phyloP scores from a whole-genome alignment of 108 stramenopile genomes.

The Parietichytrium sp. region DNA sequence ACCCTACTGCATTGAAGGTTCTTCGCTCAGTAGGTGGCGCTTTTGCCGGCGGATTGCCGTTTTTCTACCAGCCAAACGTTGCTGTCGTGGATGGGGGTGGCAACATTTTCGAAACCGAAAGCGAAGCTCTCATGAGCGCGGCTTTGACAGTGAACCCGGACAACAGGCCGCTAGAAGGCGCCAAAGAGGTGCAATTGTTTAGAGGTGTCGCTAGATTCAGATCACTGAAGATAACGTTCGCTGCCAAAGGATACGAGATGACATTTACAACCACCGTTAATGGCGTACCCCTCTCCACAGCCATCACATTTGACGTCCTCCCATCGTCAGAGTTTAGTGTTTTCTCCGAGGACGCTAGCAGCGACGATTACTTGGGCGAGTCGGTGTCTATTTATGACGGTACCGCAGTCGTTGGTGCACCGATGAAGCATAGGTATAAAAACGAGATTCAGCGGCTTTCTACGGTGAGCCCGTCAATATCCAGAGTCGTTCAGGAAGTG shows the following conservation, averaged over 20 bases:
- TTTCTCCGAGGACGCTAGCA: neutral
- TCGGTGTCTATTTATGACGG: neutral
- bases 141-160: neutral
- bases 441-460: neutral
- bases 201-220: neutral
- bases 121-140: neutral
- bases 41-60: neutral
- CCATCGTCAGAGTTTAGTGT: conserved; percentile 18
- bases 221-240: neutral
- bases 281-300: neutral
- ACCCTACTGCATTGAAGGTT: neutral
- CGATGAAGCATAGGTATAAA: neutral
- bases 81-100: conserved; percentile 29
- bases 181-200: neutral
- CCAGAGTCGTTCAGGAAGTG: neutral
- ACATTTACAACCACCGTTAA: neutral
- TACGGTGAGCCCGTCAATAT: too few species aligned
- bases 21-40: neutral
- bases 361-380: neutral
- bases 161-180: neutral
- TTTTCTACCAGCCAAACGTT: conserved; percentile 14
- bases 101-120: conserved; percentile 5
- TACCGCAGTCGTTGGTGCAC: neutral
- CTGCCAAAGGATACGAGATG: neutral
- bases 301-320: neutral